These are phyloP conservation scores for Hemisphaericaspora subhashii DNA, from an alignment of 1,139 yeast species.

Conservation along the genomic window DNA sequence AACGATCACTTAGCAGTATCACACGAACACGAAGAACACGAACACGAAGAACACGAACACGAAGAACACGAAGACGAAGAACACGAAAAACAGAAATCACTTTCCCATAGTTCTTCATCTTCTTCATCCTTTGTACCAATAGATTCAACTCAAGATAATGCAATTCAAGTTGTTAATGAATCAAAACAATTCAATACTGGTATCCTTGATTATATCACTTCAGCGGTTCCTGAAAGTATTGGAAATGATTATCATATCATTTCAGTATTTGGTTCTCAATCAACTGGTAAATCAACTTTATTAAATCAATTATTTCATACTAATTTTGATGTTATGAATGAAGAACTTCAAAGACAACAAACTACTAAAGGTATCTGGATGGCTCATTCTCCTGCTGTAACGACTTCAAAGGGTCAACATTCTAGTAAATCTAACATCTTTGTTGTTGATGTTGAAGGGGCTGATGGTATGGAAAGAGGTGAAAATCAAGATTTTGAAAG, in stretches of 20 bases:
- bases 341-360: slow-evolving; percentile 69
- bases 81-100: too few species aligned
- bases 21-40: too few species aligned
- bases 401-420: slow-evolving; percentile 20
- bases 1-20: too few species aligned
- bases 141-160: slow-evolving; percentile 32
- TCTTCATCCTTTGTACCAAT: slow-evolving; percentile 46
- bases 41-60: too few species aligned
- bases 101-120: slow-evolving; percentile 23
- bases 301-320: slow-evolving; percentile 85
- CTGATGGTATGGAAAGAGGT: slow-evolving; percentile 97
- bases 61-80: neutral
- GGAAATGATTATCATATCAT: slow-evolving; percentile 86
- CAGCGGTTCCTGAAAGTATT: slow-evolving; percentile 32
- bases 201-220: slow-evolving; percentile 40
- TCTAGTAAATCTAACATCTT: slow-evolving; percentile 47
- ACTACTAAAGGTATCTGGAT: slow-evolving; percentile 97
- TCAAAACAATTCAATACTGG: slow-evolving; percentile 58
- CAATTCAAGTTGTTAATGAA: slow-evolving; percentile 81
- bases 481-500: slow-evolving; percentile 98
- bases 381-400: slow-evolving; percentile 58
- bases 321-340: slow-evolving; percentile 91
- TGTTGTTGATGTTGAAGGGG: slow-evolving; percentile 96
- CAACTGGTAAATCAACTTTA: slow-evolving; percentile 93
- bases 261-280: slow-evolving; percentile 95